phyloP scores from a whole-genome alignment of 2,329 filamentous ascomycete species.

The Monosporascus sp. region DNA sequence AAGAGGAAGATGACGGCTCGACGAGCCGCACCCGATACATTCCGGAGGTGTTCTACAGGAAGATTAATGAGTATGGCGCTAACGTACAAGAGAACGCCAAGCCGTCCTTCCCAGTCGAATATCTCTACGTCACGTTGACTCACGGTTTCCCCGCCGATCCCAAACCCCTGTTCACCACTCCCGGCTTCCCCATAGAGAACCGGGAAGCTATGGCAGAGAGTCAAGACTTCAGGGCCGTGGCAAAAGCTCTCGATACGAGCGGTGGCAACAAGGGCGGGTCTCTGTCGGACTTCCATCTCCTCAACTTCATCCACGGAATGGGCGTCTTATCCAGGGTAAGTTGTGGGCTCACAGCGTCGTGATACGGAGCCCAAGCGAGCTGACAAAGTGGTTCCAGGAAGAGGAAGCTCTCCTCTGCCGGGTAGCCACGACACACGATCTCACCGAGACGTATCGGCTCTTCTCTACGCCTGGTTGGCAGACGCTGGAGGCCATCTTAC shows the following conservation, averaged over 20 bases:
- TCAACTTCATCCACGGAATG: slow-evolving; percentile 80
- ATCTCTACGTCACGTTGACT: slow-evolving; percentile 89
- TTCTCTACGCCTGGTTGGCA: slow-evolving; percentile 89
- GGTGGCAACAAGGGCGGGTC: slow-evolving; percentile 54
- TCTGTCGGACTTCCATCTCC: slow-evolving; percentile 88
- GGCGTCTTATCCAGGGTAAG: slow-evolving; percentile 79
- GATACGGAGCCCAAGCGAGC: background rate
- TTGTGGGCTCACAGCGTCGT: slow-evolving; percentile 6
- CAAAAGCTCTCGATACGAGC: slow-evolving; percentile 61
- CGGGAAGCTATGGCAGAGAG: slow-evolving; percentile 79
- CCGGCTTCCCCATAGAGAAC: slow-evolving; percentile 85
- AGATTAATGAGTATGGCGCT: slow-evolving; percentile 92
- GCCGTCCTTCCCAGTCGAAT: slow-evolving; percentile 92
- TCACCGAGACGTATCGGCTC: slow-evolving; percentile 75
- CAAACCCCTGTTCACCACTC: slow-evolving; percentile 68
- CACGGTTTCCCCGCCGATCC: slow-evolving; percentile 87
- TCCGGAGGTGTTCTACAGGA: slow-evolving; percentile 93
- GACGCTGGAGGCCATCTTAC: slow-evolving; percentile 85
- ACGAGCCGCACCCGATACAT: slow-evolving; percentile 77
- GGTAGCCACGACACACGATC: slow-evolving; percentile 75
- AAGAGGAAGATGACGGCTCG: slow-evolving; percentile 75
- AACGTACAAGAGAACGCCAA: slow-evolving; percentile 98
- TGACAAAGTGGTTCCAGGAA: slow-evolving; percentile 52
- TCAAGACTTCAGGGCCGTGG: slow-evolving; percentile 68
- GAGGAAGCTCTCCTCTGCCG: slow-evolving; percentile 83